These are phyloP conservation scores for Fomes fomentarius DNA, from an alignment of 1,284 basidiomycete species.

Conservation along the genomic window DNA sequence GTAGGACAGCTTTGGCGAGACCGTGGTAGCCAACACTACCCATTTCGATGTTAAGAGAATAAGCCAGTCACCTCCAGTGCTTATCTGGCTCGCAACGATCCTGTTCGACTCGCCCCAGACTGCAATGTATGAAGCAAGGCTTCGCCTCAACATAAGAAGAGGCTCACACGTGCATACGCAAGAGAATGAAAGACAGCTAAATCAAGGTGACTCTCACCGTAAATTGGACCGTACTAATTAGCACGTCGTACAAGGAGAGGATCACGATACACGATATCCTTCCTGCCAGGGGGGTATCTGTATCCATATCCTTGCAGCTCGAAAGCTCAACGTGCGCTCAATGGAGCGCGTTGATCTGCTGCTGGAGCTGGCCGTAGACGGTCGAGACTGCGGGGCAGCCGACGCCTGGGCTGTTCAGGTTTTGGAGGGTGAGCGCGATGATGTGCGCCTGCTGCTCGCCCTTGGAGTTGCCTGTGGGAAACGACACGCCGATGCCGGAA, in stretches of 20 bases:
- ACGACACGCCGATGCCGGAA: constrained; percentile 36
- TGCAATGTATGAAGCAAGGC: too few species aligned
- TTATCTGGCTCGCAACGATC: too few species aligned
- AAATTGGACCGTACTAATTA: constrained; percentile 16
- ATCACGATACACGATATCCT: constrained; percentile 1
- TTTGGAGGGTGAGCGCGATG: constrained; percentile 40
- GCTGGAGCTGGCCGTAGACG: constrained; percentile 38
- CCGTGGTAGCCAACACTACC: too few species aligned
- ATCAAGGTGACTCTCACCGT: constrained; percentile 19
- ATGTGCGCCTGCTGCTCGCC: constrained; percentile 38
- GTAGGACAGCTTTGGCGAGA: too few species aligned
- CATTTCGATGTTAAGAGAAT: too few species aligned
- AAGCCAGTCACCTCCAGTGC: too few species aligned
- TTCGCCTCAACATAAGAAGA: neutral
- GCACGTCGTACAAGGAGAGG: constrained; percentile 8
- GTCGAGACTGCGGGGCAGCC: constrained; percentile 45
- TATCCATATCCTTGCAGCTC: neutral
- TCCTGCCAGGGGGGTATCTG: too few species aligned
- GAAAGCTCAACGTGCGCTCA: neutral
- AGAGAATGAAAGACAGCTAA: constrained; percentile 11
- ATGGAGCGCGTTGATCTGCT: constrained; percentile 27
- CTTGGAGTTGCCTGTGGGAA: constrained; percentile 40
- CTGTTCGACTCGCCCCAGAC: too few species aligned
- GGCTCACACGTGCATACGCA: neutral
- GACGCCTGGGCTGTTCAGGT: constrained; percentile 41